A percentile compares a stretch with the other conserved stretches of the same genome.
Evolutionary conservation across 1,284 basidiomycete genomes (phyloP).

Genomic region (Pseudozyma pruni): DNA sequence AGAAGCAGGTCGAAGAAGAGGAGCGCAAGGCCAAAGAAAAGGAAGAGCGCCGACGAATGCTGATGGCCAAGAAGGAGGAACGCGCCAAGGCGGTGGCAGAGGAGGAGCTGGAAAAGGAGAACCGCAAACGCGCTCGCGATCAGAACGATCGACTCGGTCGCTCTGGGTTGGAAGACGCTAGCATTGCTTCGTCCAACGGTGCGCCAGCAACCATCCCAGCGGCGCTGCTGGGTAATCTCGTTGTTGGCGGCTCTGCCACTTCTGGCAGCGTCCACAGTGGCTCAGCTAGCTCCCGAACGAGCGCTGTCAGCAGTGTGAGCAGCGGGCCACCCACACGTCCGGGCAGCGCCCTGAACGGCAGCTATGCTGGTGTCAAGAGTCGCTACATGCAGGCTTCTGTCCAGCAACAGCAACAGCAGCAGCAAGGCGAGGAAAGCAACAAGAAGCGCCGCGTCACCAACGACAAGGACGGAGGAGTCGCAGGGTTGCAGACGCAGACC

Average conservation of each 20-base stretch:
- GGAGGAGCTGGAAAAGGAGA: slow-evolving; percentile 43
- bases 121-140: slow-evolving; percentile 44
- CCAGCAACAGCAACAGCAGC: slow-evolving; percentile 11
- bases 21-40: slow-evolving; percentile 51
- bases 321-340: slow-evolving; percentile 38
- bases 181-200: slow-evolving; percentile 27
- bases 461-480: slow-evolving; percentile 30
- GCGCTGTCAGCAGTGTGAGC: slow-evolving; percentile 38
- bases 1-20: slow-evolving; percentile 52
- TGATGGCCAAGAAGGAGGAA: slow-evolving; percentile 46
- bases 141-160: slow-evolving; percentile 30
- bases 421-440: slow-evolving; percentile 25
- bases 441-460: slow-evolving; percentile 51
- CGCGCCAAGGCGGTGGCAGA: slow-evolving; percentile 43
- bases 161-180: slow-evolving; percentile 27
- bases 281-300: slow-evolving; percentile 24
- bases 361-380: slow-evolving; percentile 50
- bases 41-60: slow-evolving; percentile 48
- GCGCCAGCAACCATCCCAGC: slow-evolving; percentile 41
- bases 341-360: slow-evolving; percentile 40
- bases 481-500: slow-evolving; percentile 1
- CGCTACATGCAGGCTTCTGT: slow-evolving; percentile 40
- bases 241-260: slow-evolving; percentile 18
- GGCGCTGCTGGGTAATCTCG: slow-evolving; percentile 28
- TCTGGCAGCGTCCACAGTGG: slow-evolving; percentile 19